Percentiles rank a stretch among this genome's conserved stretches.
Conservation (phyloP, 495 filamentous ascomycete genomes). For the Lentithecium fluviatile region DNA sequence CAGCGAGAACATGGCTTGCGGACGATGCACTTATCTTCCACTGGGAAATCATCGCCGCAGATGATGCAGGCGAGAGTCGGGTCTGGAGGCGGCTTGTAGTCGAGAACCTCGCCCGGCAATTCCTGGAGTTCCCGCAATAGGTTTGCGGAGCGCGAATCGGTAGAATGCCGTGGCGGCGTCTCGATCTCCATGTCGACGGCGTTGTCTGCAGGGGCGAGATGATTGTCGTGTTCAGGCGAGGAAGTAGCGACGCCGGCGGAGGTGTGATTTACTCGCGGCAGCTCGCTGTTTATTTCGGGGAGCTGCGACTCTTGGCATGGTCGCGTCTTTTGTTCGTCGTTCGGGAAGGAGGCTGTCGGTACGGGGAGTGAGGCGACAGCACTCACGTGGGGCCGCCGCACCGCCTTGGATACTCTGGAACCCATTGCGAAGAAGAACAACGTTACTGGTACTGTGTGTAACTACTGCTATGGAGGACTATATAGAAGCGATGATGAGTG, state of each 20-base stretch:
- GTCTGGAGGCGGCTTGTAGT: background rate
- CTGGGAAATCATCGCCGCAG: slow-evolving; percentile 25
- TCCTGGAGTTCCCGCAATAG: background rate
- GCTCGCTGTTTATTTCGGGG: background rate
- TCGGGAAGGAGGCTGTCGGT: background rate
- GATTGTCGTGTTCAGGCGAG: background rate
- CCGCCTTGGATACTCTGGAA: slow-evolving; percentile 20
- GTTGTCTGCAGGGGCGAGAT: background rate
- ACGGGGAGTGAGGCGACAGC: background rate
- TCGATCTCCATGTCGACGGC: slow-evolving; percentile 10
- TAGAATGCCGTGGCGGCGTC: background rate
- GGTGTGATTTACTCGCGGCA: background rate
- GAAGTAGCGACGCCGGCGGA: background rate
- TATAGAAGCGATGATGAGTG: background rate
- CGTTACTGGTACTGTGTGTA: background rate
- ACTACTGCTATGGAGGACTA: background rate
- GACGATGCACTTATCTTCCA: background rate
- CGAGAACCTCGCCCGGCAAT: background rate
- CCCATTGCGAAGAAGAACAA: slow-evolving; percentile 11
- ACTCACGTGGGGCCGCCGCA: slow-evolving; percentile 5
- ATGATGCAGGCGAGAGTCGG: slow-evolving; percentile 23
- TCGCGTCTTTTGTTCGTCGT: background rate
- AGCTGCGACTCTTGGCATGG: background rate
- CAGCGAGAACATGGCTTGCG: slow-evolving; percentile 36
- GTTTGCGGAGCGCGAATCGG: background rate